Conservation (phyloP, 2,329 filamentous ascomycete genomes). For the Diaporthe sp. region DNA sequence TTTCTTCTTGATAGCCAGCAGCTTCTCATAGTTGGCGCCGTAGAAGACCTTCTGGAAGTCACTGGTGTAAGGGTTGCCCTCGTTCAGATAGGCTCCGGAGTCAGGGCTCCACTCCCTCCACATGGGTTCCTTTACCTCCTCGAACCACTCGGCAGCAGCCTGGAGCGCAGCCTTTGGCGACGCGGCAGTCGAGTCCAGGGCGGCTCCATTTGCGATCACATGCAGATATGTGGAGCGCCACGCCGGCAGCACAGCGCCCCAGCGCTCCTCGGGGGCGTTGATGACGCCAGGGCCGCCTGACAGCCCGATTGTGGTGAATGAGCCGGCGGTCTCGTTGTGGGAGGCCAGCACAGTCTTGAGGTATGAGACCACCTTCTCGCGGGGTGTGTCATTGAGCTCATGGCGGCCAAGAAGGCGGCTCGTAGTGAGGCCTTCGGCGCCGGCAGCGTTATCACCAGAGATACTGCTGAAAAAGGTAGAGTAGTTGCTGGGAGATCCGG, state of each 20-base stretch:
- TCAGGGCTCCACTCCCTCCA: conserved; percentile 32
- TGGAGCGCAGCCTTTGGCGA: conserved; percentile 14
- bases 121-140: conserved; percentile 25
- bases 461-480: not conserved
- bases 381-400: conserved; percentile 30
- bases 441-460: not conserved
- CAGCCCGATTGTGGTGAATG: conserved; percentile 34
- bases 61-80: conserved; percentile 40
- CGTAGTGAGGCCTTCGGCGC: conserved; percentile 12
- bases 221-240: conserved; percentile 32
- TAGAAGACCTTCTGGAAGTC: conserved; percentile 37
- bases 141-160: conserved; percentile 19
- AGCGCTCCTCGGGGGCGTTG: conserved; percentile 16
- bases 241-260: conserved; percentile 29
- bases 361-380: conserved; percentile 23
- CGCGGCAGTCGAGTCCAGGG: not conserved
- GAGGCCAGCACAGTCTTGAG: conserved; percentile 19
- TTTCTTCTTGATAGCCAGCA: conserved; percentile 38
- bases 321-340: not conserved
- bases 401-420: conserved; percentile 36
- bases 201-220: conserved; percentile 5
- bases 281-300: conserved; percentile 31
- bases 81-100: conserved; percentile 44
- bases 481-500: not conserved
- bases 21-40: conserved; percentile 37